Conservation (phyloP, 2,329 filamentous ascomycete genomes). For the Huntiella decipiens region DNA sequence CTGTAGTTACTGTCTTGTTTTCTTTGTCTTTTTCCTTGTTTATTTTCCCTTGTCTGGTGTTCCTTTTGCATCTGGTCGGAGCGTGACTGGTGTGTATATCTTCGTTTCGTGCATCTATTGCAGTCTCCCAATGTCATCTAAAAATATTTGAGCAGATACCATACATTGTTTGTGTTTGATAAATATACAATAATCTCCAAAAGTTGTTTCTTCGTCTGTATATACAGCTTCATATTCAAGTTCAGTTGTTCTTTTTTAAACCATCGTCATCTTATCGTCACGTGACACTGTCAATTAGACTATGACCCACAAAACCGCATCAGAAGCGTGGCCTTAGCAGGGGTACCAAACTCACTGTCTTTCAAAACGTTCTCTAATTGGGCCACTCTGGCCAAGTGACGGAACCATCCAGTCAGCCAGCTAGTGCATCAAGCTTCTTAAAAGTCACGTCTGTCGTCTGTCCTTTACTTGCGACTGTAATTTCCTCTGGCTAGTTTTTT, state of each 20-base stretch:
- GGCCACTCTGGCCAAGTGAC: conserved; percentile 2
- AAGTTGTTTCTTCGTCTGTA: no score
- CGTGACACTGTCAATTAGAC: neutral
- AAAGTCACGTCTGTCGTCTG: no score
- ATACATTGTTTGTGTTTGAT: no score
- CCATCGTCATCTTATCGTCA: neutral
- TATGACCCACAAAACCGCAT: conserved; percentile 1
- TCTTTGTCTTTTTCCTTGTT: conserved; percentile 11
- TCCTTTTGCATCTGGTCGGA: conserved; percentile 2
- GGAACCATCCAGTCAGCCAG: neutral
- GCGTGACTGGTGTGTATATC: conserved; percentile 3
- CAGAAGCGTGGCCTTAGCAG: conserved; percentile 5
- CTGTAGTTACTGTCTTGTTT: conserved; percentile 14
- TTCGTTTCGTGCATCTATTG: conserved; percentile 3
- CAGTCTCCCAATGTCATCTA: neutral
- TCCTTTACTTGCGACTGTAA: no score
- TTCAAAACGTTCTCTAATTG: neutral
- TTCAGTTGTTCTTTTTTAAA: neutral
- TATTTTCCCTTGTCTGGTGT: conserved; percentile 3
- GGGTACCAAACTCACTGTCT: neutral
- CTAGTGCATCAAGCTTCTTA: no score
- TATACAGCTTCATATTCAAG: neutral
- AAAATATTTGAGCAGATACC: conserved; percentile 2
- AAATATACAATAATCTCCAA: no score
- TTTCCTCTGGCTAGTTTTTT: no score